Evolutionary conservation across 441 rosid genomes (phyloP).

Genomic region (Pelargonium myrrhifolium): DNA sequence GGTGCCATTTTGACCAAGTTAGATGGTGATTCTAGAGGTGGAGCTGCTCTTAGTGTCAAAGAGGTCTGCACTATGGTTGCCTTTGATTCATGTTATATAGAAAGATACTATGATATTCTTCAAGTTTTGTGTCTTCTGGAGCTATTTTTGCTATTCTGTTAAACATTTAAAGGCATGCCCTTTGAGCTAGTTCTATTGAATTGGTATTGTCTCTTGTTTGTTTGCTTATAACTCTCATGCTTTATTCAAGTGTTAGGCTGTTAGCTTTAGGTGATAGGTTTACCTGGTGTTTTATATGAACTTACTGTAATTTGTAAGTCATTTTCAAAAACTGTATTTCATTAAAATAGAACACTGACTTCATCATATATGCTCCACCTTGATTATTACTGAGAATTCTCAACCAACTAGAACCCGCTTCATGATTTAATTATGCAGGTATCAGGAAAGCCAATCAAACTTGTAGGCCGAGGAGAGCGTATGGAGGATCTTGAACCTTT

Average conservation of each 20-base stretch:
- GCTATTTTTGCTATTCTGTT: not conserved
- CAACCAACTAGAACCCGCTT: not conserved
- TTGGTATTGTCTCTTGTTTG: not conserved
- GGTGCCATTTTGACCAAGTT: constrained; percentile 97
- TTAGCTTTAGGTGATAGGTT: not conserved
- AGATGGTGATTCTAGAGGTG: constrained; percentile 99
- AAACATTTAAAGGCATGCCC: not conserved
- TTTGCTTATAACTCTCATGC: constrained; percentile 1
- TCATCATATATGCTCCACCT: not conserved
- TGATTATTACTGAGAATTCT: not conserved
- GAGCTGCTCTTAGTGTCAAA: constrained; percentile 96
- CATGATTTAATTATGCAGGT: constrained; percentile 43
- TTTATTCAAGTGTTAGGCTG: not conserved
- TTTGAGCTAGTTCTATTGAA: not conserved
- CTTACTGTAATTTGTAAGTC: not conserved
- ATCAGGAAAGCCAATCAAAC: constrained; percentile 92
- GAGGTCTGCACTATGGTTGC: constrained; percentile 48
- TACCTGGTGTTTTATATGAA: not conserved
- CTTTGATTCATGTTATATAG: constrained; percentile 10
- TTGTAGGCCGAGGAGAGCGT: constrained; percentile 94
- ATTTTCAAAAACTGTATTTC: not conserved
- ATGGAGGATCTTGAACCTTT: constrained; percentile 99
- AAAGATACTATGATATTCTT: not conserved
- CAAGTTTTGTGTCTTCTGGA: not conserved
- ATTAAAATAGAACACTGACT: not conserved